phyloP scores from a whole-genome alignment of 352 stramenopile species.

The Phytophthora tubulina region DNA sequence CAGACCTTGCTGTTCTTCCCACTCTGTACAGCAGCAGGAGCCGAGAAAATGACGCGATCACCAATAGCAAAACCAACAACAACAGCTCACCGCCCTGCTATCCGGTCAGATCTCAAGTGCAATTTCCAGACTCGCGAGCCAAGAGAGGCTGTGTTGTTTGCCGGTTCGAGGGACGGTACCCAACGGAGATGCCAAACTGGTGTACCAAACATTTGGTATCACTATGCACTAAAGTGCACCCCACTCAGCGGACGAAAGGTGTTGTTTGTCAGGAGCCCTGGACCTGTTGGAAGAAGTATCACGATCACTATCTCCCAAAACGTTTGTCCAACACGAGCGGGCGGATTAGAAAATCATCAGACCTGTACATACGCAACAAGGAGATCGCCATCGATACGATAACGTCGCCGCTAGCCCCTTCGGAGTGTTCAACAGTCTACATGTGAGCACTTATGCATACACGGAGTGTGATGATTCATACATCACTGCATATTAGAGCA shows the following conservation, averaged over 20 bases:
- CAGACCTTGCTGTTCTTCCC: background rate
- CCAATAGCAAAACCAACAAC: background rate
- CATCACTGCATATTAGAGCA: too few species aligned
- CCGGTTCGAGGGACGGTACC: background rate
- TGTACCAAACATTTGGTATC: background rate
- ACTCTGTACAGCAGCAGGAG: background rate
- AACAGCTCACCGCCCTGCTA: background rate
- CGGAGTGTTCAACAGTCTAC: background rate
- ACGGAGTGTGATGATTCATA: too few species aligned
- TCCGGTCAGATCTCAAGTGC: background rate
- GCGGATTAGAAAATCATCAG: background rate
- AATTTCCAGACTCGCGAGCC: background rate
- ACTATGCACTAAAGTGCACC: background rate
- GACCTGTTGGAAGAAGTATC: background rate
- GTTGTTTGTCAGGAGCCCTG: background rate
- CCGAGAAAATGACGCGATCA: background rate
- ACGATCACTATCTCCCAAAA: background rate
- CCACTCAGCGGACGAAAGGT: background rate
- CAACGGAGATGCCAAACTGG: constrained; percentile 7
- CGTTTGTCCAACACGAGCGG: background rate
- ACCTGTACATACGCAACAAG: background rate
- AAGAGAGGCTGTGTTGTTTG: constrained; percentile 3
- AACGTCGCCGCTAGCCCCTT: background rate
- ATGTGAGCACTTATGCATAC: background rate
- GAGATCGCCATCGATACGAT: background rate